Conservation (phyloP, 495 filamentous ascomycete species). For the Hypoxylon lenormandii region DNA sequence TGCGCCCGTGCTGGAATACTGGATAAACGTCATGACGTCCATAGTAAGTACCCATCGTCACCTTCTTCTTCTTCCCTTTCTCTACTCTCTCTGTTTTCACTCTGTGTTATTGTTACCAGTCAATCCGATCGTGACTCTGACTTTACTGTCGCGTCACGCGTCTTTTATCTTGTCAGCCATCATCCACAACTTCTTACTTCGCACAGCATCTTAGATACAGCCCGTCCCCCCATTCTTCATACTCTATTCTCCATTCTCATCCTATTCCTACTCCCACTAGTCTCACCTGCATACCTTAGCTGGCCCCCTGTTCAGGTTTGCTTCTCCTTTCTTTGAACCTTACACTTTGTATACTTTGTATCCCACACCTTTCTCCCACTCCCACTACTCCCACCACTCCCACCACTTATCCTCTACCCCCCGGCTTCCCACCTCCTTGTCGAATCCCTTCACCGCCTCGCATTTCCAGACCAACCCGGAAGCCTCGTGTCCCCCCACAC, state of each 20-base stretch:
- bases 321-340: constrained; percentile 15
- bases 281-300: constrained; percentile 39
- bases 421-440: constrained; percentile 20
- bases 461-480: constrained; percentile 43
- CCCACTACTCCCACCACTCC: constrained; percentile 16
- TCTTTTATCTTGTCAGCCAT: constrained; percentile 23
- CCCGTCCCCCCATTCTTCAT: too few species aligned
- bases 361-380: constrained; percentile 36
- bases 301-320: constrained; percentile 25
- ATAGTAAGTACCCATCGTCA: constrained; percentile 59
- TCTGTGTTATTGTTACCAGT: constrained; percentile 3
- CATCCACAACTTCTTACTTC: constrained; percentile 8
- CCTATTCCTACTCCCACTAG: constrained; percentile 26
- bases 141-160: constrained; percentile 20
- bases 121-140: constrained; percentile 15
- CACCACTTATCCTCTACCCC: background rate
- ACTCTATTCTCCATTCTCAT: too few species aligned
- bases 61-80: constrained; percentile 17
- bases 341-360: constrained; percentile 11
- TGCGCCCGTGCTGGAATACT: background rate
- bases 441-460: constrained; percentile 45
- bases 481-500: constrained; percentile 47
- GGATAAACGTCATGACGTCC: constrained; percentile 57
- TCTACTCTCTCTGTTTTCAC: constrained; percentile 14
- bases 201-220: constrained; percentile 17